Base-by-base conservation (phyloP, 2,329 filamentous ascomycete species). In the Talaromyces albobiverticillius region DNA sequence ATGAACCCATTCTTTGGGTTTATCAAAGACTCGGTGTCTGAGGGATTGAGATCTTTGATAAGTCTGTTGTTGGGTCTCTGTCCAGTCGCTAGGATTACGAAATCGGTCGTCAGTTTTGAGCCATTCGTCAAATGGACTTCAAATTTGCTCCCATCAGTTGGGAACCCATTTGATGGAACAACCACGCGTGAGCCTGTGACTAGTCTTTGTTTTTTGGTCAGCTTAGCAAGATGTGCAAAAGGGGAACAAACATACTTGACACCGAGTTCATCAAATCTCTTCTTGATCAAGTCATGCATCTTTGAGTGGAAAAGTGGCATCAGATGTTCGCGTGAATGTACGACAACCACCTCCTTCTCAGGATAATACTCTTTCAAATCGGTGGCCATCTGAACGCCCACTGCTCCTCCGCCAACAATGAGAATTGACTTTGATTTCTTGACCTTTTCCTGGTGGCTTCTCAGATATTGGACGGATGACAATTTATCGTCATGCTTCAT, bases 311-410 rank as follows among this genome's bases (percentile, higher is more conserved):
- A 71, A 18, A 60, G 64, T 3, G 68, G 67, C 68, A 71, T 70
- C 16, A 71, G 55, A 52, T 66, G 64, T 0, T 64, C 59, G 7
- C 79, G 65, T 1, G 78, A 80, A 57, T 80, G 77, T 2, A 81
- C 65, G 8, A 81, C 61, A 0, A 72, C 75, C 3, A 81, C 71
- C 3, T 69, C 64, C 55, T 80, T 81, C 3, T 72, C 67, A 0
- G 76, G 76, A 54, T 76, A 79, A 10, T 70, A 66, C 43, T 75
- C 72, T 58, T 77, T 79, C 51, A 79, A 66, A 55, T 81, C 79
- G 0, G 75, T 71, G 0, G 78, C 78, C 63, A 79, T 72, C 60
- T 81, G 75, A 2, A 80, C 74, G 0, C 78, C 78, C 0, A 80
- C 77, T 1, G 78, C 77, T 1, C 78, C 78, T 3, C 76, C 77